Evolutionary conservation across 108 stramenopile species (phyloP).

Genomic region (Schizochytrium sp.): DNA sequence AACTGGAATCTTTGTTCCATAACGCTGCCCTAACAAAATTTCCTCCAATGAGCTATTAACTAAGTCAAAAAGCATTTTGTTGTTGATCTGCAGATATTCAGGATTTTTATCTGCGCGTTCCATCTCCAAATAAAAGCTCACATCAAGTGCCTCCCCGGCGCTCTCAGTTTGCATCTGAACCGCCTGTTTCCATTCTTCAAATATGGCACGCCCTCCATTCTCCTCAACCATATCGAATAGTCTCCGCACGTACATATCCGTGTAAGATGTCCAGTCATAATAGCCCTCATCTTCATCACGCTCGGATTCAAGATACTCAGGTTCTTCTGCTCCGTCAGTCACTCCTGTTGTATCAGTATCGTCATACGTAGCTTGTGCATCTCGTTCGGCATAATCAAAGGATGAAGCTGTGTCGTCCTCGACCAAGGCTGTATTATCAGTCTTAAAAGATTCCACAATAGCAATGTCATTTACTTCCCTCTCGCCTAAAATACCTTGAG

Average conservation of each 20-base stretch:
- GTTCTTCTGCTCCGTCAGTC: too few relatives aligned
- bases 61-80: constrained; percentile 58
- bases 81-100: constrained; percentile 50
- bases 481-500: too few relatives aligned
- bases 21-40: background rate
- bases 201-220: constrained; percentile 3
- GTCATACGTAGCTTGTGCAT: too few relatives aligned
- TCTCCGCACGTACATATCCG: background rate
- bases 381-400: too few relatives aligned
- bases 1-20: background rate
- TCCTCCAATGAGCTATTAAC: constrained; percentile 1
- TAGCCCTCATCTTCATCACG: constrained; percentile 9
- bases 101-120: constrained; percentile 35
- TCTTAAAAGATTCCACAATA: too few relatives aligned
- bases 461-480: too few relatives aligned
- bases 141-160: constrained; percentile 30
- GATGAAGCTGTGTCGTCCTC: too few relatives aligned
- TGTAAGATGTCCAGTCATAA: constrained; percentile 28
- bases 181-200: constrained; percentile 30
- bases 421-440: too few relatives aligned
- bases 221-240: constrained; percentile 36
- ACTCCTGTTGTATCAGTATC: too few relatives aligned
- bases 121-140: constrained; percentile 45
- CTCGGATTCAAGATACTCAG: background rate
- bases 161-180: background rate